A percentile compares a stretch with the other conserved stretches of the same genome.
Conservation (phyloP, 192 early-diverging fungal species). For the Podila epicladia region DNA sequence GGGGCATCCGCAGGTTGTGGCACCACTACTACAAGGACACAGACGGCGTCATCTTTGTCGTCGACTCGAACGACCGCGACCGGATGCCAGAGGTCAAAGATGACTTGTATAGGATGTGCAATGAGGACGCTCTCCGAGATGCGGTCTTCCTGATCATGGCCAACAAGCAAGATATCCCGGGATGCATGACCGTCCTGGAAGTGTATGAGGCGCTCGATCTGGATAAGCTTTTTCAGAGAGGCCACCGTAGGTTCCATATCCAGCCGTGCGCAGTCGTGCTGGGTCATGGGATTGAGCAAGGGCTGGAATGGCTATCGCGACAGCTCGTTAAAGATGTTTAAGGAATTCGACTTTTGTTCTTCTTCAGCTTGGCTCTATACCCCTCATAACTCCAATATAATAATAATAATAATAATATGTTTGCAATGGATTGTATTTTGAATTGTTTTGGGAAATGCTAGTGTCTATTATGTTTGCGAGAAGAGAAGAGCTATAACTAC, state of each 20-base stretch:
- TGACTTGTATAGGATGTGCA: constrained; percentile 89
- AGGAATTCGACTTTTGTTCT: not conserved
- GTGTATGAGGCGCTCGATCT: constrained; percentile 90
- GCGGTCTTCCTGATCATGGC: constrained; percentile 90
- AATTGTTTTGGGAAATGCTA: no score
- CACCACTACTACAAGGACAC: constrained; percentile 95
- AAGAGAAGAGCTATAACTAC: not conserved
- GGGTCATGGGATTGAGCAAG: not conserved
- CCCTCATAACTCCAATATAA: no score
- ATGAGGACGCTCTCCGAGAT: constrained; percentile 89
- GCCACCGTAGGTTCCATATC: not conserved
- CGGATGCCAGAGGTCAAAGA: constrained; percentile 89
- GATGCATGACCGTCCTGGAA: constrained; percentile 88
- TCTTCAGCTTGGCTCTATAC: not conserved
- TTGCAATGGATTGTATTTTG: not conserved
- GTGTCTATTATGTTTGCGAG: no score
- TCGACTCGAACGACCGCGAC: constrained; percentile 93
- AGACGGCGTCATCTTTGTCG: constrained; percentile 92
- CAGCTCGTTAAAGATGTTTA: not conserved
- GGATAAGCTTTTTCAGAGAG: not conserved
- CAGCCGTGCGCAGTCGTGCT: not conserved
- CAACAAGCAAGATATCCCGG: constrained; percentile 97
- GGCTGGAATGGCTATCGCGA: not conserved
- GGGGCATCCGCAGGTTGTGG: constrained; percentile 94
- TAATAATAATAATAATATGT: no score